Percentiles rank a stretch among this genome's conserved stretches.
phyloP scores from a whole-genome alignment of 2,329 filamentous ascomycete species.

The Aspergillus sp. region DNA sequence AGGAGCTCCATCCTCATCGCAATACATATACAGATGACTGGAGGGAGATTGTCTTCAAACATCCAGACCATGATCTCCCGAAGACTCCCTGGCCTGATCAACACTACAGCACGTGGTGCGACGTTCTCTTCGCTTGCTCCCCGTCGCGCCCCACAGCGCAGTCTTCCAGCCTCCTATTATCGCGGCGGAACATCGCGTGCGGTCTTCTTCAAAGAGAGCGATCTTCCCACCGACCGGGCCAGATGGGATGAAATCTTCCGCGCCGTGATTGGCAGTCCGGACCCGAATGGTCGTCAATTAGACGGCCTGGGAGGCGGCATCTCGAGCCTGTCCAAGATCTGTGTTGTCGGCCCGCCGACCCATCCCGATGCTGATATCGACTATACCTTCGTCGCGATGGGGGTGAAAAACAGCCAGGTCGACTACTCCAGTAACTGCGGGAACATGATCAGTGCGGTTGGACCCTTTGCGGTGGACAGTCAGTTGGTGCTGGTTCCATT shows the following conservation, averaged over 20 bases:
- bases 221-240: constrained; percentile 49
- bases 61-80: background rate
- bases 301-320: constrained; percentile 70
- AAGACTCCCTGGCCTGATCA: background rate
- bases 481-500: constrained; percentile 40
- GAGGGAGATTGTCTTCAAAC: no score
- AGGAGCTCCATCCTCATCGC: no score
- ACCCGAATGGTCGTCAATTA: constrained; percentile 66
- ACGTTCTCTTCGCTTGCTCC: background rate
- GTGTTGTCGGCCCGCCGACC: constrained; percentile 58
- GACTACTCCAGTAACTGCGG: constrained; percentile 72
- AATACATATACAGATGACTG: no score
- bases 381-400: constrained; percentile 70
- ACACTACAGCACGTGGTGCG: background rate
- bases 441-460: constrained; percentile 69
- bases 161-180: constrained; percentile 58
- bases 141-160: constrained; percentile 22
- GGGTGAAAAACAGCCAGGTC: constrained; percentile 59
- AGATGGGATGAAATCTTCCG: constrained; percentile 58
- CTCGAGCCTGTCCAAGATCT: constrained; percentile 69
- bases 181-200: constrained; percentile 70
- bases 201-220: constrained; percentile 56
- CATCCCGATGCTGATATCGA: constrained; percentile 58
- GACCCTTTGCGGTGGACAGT: constrained; percentile 62
- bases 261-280: constrained; percentile 63